phyloP scores from a whole-genome alignment of 2,329 filamentous ascomycete genomes.

The Clarireedia hainanense region DNA sequence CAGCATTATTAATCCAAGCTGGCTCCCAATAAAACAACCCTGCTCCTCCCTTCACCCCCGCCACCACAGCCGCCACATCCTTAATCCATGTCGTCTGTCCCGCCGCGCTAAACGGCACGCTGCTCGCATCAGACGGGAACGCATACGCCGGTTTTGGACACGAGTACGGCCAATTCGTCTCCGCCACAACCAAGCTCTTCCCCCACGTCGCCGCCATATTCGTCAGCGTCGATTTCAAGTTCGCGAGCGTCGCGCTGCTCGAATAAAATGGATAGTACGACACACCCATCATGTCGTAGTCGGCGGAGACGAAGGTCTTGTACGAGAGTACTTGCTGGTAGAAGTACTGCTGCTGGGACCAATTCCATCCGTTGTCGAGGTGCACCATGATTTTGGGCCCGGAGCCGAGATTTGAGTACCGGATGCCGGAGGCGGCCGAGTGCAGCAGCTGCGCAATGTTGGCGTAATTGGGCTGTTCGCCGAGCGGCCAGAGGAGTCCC shows the following conservation, averaged over 20 bases:
- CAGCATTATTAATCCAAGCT: constrained; percentile 59
- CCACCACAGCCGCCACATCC: constrained; percentile 49
- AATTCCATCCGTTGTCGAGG: constrained; percentile 69
- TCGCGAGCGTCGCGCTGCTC: constrained; percentile 47
- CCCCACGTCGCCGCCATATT: constrained; percentile 54
- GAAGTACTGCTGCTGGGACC: constrained; percentile 51
- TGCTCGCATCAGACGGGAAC: constrained; percentile 52
- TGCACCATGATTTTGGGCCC: constrained; percentile 67
- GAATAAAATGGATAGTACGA: constrained; percentile 70
- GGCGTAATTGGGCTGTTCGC: constrained; percentile 43
- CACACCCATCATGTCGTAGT: constrained; percentile 66
- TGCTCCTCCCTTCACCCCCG: constrained; percentile 42
- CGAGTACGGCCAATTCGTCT: constrained; percentile 61
- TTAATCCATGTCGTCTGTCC: constrained; percentile 58
- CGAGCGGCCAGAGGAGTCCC: constrained; percentile 60
- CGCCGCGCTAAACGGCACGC: constrained; percentile 53
- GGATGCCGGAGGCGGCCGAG: constrained; percentile 56
- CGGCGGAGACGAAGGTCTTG: constrained; percentile 41
- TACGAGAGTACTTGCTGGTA: constrained; percentile 49
- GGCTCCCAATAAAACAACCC: constrained; percentile 71
- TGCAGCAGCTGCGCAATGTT: constrained; percentile 59
- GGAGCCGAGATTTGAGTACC: constrained; percentile 48
- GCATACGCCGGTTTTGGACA: constrained; percentile 50
- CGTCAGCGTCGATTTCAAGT: constrained; percentile 45
- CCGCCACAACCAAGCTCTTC: constrained; percentile 61